Evolutionary conservation across 176 grass and related monocot genomes (phyloP).

Genomic region (Juncus inflexus): DNA sequence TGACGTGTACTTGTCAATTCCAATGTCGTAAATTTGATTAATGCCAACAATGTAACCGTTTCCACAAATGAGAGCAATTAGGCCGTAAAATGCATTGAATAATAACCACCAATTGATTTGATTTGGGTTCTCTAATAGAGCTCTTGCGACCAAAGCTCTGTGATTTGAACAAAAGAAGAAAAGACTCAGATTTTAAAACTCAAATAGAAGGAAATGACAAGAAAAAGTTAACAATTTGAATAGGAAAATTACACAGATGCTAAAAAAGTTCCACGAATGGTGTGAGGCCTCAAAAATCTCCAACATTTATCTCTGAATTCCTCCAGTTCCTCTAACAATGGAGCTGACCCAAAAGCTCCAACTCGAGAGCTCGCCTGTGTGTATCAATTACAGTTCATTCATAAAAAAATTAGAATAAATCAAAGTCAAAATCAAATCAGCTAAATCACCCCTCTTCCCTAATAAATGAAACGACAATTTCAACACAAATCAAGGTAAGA

Average conservation of each 20-base stretch:
- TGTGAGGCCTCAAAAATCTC: conserved; percentile 86
- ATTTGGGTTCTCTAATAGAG: conserved; percentile 64
- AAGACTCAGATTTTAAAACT: conserved; percentile 3
- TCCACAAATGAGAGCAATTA: conserved; percentile 58
- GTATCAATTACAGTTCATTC: too few species aligned
- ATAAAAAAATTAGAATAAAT: too few species aligned
- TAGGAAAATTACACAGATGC: conserved; percentile 51
- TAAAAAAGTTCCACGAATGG: conserved; percentile 77
- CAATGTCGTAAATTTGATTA: conserved; percentile 89
- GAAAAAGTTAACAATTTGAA: conserved; percentile 6
- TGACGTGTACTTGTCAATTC: conserved; percentile 68
- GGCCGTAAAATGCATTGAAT: conserved; percentile 73
- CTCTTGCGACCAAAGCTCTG: conserved; percentile 83
- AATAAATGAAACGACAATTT: too few species aligned
- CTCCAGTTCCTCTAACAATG: conserved; percentile 41
- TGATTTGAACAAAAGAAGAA: conserved; percentile 21
- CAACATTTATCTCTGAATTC: conserved; percentile 69
- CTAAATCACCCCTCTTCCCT: too few species aligned
- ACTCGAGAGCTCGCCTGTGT: conserved; percentile 47
- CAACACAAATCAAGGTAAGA: too few species aligned
- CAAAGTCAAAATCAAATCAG: too few species aligned
- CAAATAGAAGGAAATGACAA: background rate
- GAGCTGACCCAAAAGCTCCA: conserved; percentile 41
- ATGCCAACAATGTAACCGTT: conserved; percentile 92
- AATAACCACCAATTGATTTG: conserved; percentile 70